phyloP scores from a whole-genome alignment of 345 rosid genomes.

The Geranium brycei region DNA sequence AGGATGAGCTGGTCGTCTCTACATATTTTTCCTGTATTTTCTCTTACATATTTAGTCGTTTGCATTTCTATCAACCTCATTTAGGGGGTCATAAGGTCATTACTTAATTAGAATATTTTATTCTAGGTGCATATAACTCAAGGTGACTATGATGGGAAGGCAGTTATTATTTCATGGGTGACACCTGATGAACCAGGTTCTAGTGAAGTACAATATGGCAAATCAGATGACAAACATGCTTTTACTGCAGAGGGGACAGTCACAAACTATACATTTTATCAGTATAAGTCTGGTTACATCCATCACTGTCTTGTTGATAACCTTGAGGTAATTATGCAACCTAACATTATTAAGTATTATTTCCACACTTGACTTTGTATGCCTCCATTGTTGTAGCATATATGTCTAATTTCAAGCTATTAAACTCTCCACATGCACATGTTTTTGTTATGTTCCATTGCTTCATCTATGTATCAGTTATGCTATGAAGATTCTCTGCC shows the following conservation, averaged over 20 bases:
- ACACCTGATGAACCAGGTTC: conserved; percentile 56
- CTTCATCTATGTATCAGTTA: not conserved
- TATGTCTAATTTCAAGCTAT: not conserved
- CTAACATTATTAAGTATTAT: conserved; percentile 2
- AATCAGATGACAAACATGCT: conserved; percentile 29
- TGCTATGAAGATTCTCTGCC: not conserved
- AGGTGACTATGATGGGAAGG: conserved; percentile 85
- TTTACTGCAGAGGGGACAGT: conserved; percentile 47
- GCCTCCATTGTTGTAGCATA: not conserved
- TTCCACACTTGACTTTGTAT: conserved; percentile 5
- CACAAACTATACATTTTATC: conserved; percentile 58
- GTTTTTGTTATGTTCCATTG: not conserved
- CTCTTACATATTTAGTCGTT: not conserved
- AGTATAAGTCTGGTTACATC: conserved; percentile 73
- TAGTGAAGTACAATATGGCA: conserved; percentile 50
- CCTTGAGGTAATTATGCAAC: conserved; percentile 49
- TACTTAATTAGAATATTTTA: conserved; percentile 2
- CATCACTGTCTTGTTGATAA: conserved; percentile 66
- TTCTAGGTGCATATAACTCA: conserved; percentile 80
- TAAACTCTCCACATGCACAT: not conserved
- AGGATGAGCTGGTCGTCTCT: no score
- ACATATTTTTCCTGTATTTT: not conserved
- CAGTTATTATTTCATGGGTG: conserved; percentile 83
- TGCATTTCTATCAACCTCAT: not conserved
- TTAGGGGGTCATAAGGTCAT: not conserved